These are phyloP conservation scores for Neostapfia colusana DNA, from an alignment of 176 grass and related monocot genomes.

Conservation along the genomic window DNA sequence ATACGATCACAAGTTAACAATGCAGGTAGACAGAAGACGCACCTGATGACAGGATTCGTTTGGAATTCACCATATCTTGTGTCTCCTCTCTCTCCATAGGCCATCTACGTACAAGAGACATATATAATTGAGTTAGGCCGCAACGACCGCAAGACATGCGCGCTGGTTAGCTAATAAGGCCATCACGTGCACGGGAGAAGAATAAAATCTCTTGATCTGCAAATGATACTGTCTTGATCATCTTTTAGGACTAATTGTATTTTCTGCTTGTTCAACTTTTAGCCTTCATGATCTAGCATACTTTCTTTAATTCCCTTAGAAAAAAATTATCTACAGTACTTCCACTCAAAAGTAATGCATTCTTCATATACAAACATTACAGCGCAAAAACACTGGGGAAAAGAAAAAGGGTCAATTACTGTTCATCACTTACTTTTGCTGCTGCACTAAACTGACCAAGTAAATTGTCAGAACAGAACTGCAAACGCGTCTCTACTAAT, in stretches of 20 bases:
- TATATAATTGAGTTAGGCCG: conserved; percentile 40
- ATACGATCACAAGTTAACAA: not conserved
- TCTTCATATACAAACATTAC: conserved; percentile 4
- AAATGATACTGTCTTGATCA: conserved; percentile 43
- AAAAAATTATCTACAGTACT: not conserved
- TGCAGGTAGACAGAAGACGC: not conserved
- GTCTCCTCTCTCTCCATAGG: conserved; percentile 52
- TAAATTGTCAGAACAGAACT: not conserved
- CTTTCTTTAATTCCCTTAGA: not conserved
- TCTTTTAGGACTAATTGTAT: conserved; percentile 17
- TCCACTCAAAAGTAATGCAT: conserved; percentile 6
- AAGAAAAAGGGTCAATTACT: not conserved
- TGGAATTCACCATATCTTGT: conserved; percentile 46
- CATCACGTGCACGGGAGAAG: conserved; percentile 43
- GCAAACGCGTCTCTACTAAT: not conserved
- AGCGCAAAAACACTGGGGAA: not conserved
- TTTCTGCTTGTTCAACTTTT: conserved; percentile 28
- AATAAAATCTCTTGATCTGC: conserved; percentile 52
- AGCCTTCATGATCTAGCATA: conserved; percentile 3
- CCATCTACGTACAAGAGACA: conserved; percentile 32
- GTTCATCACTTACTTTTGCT: not conserved
- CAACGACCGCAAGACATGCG: conserved; percentile 22
- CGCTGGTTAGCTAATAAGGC: conserved; percentile 20
- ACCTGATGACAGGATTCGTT: conserved; percentile 40
- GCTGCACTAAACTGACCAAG: not conserved